These are phyloP conservation scores for Conidiobolus incongruus DNA, from an alignment of 371 early-diverging fungal species.

Conservation along the genomic window DNA sequence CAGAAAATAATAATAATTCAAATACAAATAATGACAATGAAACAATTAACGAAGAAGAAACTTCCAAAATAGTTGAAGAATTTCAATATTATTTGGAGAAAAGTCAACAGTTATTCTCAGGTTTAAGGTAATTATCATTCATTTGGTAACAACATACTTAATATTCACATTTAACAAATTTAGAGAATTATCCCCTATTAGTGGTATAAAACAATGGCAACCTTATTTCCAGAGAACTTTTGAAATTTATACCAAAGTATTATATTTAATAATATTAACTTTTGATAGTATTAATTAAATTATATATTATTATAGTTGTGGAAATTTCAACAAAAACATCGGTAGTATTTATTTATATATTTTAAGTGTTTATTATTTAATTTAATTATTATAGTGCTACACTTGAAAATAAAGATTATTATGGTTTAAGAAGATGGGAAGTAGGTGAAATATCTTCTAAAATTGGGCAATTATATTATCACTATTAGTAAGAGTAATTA, in stretches of 20 bases:
- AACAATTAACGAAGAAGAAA: no score
- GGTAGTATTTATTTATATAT: constrained; percentile 15
- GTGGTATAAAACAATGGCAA: constrained; percentile 58
- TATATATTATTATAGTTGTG: constrained; percentile 40
- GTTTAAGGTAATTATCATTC: constrained; percentile 38
- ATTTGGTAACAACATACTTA: not conserved
- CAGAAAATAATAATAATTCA: no score
- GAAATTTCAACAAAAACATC: constrained; percentile 84
- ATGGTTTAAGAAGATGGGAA: constrained; percentile 89
- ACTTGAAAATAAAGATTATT: constrained; percentile 63
- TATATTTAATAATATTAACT: not conserved
- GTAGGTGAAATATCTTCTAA: constrained; percentile 96
- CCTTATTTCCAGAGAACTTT: constrained; percentile 89
- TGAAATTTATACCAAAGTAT: constrained; percentile 79
- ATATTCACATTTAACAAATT: not conserved
- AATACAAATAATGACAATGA: no score
- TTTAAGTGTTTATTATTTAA: not conserved
- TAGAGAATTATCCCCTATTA: constrained; percentile 52
- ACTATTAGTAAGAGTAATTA: constrained; percentile 38
- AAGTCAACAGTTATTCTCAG: constrained; percentile 88
- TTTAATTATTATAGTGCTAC: constrained; percentile 22
- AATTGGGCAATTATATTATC: constrained; percentile 83
- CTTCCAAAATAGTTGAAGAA: constrained; percentile 43
- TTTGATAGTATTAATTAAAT: not conserved
- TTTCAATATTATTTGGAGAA: constrained; percentile 90